Evolutionary conservation across 2,329 filamentous ascomycete genomes (phyloP).

Genomic region (Colletotrichum liriopes): DNA sequence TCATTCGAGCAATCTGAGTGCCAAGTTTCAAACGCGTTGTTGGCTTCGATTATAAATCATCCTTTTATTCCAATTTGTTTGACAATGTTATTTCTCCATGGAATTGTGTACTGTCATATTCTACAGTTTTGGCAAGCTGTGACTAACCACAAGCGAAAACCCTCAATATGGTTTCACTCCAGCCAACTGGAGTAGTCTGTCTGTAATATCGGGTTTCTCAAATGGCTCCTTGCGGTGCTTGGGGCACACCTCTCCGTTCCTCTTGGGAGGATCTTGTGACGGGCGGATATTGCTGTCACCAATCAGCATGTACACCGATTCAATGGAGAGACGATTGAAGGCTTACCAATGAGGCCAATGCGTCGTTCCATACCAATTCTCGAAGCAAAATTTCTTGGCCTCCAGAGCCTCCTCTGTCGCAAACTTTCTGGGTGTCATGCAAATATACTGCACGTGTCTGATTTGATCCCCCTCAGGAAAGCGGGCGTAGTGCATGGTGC

Average conservation of each 20-base stretch:
- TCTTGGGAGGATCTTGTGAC: constrained; percentile 51
- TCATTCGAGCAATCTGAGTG: not conserved
- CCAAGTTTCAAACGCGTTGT: no score
- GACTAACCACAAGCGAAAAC: not conserved
- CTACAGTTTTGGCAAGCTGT: not conserved
- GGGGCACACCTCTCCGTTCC: constrained; percentile 54
- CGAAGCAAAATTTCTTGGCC: constrained; percentile 45
- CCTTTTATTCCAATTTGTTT: not conserved
- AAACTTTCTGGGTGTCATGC: constrained; percentile 54
- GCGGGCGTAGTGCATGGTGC: constrained; percentile 46
- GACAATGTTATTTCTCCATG: not conserved
- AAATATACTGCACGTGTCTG: constrained; percentile 55
- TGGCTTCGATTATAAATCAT: not conserved
- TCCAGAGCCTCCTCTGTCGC: constrained; percentile 50
- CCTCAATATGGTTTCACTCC: constrained; percentile 43
- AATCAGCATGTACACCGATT: not conserved
- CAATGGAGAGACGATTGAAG: not conserved
- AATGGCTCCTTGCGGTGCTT: constrained; percentile 51
- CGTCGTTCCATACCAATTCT: constrained; percentile 47
- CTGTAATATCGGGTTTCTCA: constrained; percentile 47
- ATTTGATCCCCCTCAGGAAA: constrained; percentile 55
- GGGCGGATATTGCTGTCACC: constrained; percentile 54
- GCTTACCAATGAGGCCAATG: constrained; percentile 50
- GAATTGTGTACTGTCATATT: not conserved
- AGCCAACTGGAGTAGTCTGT: constrained; percentile 49